Evolutionary conservation across 331 rosid genomes (phyloP), one percentile per base, ranked within the genome.

Genomic region (Spiraea crenata): DNA sequence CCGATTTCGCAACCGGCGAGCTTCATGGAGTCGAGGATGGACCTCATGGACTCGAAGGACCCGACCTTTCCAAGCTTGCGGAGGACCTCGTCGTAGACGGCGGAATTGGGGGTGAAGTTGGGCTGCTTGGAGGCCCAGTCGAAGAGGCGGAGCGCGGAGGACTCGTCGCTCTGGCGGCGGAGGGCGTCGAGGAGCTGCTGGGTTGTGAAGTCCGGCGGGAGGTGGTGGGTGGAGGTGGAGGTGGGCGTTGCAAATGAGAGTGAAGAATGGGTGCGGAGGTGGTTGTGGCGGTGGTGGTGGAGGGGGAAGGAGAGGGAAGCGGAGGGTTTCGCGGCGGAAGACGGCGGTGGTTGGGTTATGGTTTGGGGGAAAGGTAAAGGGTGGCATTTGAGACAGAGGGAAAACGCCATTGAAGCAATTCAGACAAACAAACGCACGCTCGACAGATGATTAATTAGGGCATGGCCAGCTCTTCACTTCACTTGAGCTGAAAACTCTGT

Each of bases 71-170:
- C 89, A 5, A 84, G 92, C 50, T 81, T 85, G 60, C 69, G 76
- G 60, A 92, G 95, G 69, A 82, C 40, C 65, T 86, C 92, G 64
- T 88, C 65, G 81, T 81, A 88, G 8, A 86, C 13, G 34, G 83
- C 66, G 34, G 84, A 72, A 71, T 19, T 40, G 46, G 92, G 85
- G 0, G 73, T 37, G 82, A 85, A 90, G 54, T 77, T 84, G 80
- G 92, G 88, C 76, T 88, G 96, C 76, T 80, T 75, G 0, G 91
- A 85, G 71, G 98, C 98, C 93, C 96, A 88, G 39, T 86, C 83
- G 78, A 85, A 84, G 19, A 88, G 48, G 63, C 85, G 86, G 19
- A 92, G 83, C 3, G 86, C 82, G 0, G 98, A 83, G 16, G 91
- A 79, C 45, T 85, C 87, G 70, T 92, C 96, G 34, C 74, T 81